phyloP scores from a whole-genome alignment of 2,329 filamentous ascomycete species.

The Hypoxylon rubiginosum region DNA sequence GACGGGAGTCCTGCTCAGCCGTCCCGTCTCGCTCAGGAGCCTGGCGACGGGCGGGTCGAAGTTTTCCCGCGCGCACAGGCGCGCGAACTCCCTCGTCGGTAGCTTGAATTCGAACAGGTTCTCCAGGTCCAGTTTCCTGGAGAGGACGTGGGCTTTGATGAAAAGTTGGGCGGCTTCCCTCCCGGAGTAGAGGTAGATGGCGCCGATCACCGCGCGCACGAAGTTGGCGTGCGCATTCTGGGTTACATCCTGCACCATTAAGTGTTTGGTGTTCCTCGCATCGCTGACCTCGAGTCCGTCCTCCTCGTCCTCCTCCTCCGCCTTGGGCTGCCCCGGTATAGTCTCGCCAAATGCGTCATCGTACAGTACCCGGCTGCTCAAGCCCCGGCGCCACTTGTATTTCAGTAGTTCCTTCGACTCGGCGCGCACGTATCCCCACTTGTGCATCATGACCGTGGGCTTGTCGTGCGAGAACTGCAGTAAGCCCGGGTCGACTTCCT shows the following conservation, averaged over 20 bases:
- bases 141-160: slow-evolving; percentile 85
- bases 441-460: slow-evolving; percentile 60
- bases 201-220: slow-evolving; percentile 85
- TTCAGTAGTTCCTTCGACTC: slow-evolving; percentile 62
- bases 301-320: slow-evolving; percentile 38
- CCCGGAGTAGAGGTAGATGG: slow-evolving; percentile 88
- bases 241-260: slow-evolving; percentile 40
- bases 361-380: slow-evolving; percentile 82
- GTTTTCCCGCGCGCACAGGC: slow-evolving; percentile 87
- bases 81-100: slow-evolving; percentile 85
- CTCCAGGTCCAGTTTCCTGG: slow-evolving; percentile 80
- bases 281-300: slow-evolving; percentile 41
- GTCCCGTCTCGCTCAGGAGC: slow-evolving; percentile 90
- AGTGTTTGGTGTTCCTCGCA: slow-evolving; percentile 43
- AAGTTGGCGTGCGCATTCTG: slow-evolving; percentile 76
- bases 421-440: slow-evolving; percentile 66
- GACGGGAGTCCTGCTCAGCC: slow-evolving; percentile 85
- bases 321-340: slow-evolving; percentile 42
- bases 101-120: slow-evolving; percentile 86
- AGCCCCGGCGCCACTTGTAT: slow-evolving; percentile 73
- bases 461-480: slow-evolving; percentile 78
- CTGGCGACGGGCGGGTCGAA: slow-evolving; percentile 90
- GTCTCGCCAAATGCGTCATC: slow-evolving; percentile 87
- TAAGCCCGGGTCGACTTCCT: slow-evolving; percentile 91
- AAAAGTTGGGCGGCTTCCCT: slow-evolving; percentile 84